Base-by-base conservation (phyloP, 2,329 filamentous ascomycete species). In the Clarireedia monteithiana region DNA sequence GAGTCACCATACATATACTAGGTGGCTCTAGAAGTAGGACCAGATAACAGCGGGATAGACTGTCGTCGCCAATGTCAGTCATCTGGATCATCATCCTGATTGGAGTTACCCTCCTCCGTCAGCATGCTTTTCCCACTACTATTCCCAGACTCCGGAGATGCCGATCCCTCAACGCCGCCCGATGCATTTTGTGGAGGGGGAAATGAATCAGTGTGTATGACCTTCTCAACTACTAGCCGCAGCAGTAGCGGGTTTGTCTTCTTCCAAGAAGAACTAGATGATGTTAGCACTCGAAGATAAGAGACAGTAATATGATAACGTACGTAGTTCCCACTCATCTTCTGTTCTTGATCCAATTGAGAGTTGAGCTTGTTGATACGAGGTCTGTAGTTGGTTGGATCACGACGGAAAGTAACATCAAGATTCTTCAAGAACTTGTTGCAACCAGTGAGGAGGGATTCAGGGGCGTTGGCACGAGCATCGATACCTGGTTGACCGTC, bases 341-440 rank as follows among this genome's bases (percentile, higher is more conserved):
- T 99, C 81, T 99, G 94, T 71, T 97, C 94, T 73, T 96, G 91
- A 74, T 99, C 94, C 65, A 97, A 82, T 78, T 99, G 94, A 70
- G 88, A 94, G 74, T 91, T 86, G 69, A 84, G 77, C 82, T 99
- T 99, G 83, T 99, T 99, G 80, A 99, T 99, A 75, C 95, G 90
- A 60, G 95, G 94, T 60, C 94, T 86, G 82, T 83, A 99, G 69
- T 94, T 96, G 75, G 86, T 91, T 60, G 95, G 94, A 70, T 99
- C 94, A 71, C 95, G 91, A 68, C 94, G 89, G 88, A 99, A 99
- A 50, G 94, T 97, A 67, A 99, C 94, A 67, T 99, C 90, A 61
- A 99, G 78, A 74, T 91, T 96, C 82, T 95, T 89, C 72, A 99
- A 75, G 82, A 99, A 99, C 59, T 80, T 82, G 80, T 99, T 99